Base-by-base conservation (phyloP, 2,329 filamentous ascomycete genomes). In the Colletotrichum sp. region DNA sequence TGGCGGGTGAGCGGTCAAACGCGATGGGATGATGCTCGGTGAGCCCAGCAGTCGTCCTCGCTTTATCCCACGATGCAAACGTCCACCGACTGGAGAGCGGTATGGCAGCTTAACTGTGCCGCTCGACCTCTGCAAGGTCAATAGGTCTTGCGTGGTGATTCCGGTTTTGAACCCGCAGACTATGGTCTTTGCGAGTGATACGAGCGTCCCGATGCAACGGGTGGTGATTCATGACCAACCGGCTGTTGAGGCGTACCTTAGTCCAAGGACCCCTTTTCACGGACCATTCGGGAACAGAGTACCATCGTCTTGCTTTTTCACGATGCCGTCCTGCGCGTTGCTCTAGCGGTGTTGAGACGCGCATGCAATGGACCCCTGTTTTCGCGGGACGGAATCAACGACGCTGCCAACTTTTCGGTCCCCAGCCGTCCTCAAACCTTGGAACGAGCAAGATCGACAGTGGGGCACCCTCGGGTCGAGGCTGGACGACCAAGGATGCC, bases 381-480 rank as follows among this genome's bases (percentile, higher is more conserved):
- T 36, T 36, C 36, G 36, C 36, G 64, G 70, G 34, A 71, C 34
- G 56, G 30, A 26, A 24, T 58, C 38, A 67, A 18, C 38, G 48
- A 61, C 43, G 43, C 43, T 73, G 73, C 70, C 73, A 76, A 76
- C 73, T 73, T 76, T 75, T 65, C 58, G 13, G n/a, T 15, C 38
- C 30, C 48, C 32, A 58, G 38, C 73, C 32, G 64, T 60, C 30
- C 56, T 60, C 21, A 48, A 76, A 76, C 56, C 73, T 76, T 73
- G 73, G 70, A 69, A 76, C 48, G 28, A 76, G 64, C 38, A 66
- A 76, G 70, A 73, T 73, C 73, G 65, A 69, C 73, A 12, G 73
- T 76, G 70, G 73, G 58, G 61, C 72, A 18, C 48, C n/a, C 21
- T 38, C n/a, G 30, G 61, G 56, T 16, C 55, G 12, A 52, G 43